Conservation (phyloP, 2,329 filamentous ascomycete species). For the Dactylella cylindrospora region DNA sequence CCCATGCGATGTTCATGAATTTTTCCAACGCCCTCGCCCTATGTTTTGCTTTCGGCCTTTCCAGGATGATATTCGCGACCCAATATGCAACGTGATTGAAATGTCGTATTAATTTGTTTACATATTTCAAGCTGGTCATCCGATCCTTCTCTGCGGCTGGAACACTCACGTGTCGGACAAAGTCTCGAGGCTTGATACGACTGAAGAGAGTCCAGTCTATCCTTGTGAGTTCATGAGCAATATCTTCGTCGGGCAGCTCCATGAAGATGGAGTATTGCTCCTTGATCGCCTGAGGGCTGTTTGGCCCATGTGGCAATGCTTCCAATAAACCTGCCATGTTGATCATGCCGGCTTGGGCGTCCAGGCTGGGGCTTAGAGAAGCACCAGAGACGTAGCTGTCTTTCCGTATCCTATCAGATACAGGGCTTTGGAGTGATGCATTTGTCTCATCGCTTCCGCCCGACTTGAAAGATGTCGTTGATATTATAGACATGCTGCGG, state of each 20-base stretch:
- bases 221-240: slow-evolving; percentile 86
- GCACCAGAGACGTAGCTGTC: slow-evolving; percentile 33
- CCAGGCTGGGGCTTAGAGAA: slow-evolving; percentile 29
- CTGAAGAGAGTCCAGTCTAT: slow-evolving; percentile 99
- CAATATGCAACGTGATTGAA: slow-evolving; percentile 84
- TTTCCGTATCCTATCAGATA: slow-evolving; percentile 16
- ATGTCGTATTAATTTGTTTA: slow-evolving; percentile 91
- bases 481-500: slow-evolving; percentile 34
- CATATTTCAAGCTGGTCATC: slow-evolving; percentile 76
- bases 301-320: slow-evolving; percentile 17
- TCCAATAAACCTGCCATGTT: slow-evolving; percentile 34
- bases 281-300: slow-evolving; percentile 57
- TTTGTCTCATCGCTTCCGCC: slow-evolving; percentile 22
- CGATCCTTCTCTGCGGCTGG: slow-evolving; percentile 70
- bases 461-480: slow-evolving; percentile 26
- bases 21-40: slow-evolving; percentile 88
- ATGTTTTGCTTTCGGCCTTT: slow-evolving; percentile 95
- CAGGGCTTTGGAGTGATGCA: slow-evolving; percentile 14
- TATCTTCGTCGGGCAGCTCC: slow-evolving; percentile 77
- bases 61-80: slow-evolving; percentile 78
- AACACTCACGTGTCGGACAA: slow-evolving; percentile 86
- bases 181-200: slow-evolving; percentile 86
- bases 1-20: slow-evolving; percentile 82
- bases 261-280: slow-evolving; percentile 87
- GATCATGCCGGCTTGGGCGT: slow-evolving; percentile 29